Base-by-base conservation (phyloP, 768 basidiomycete genomes). In the Gymnopilus dilepis region DNA sequence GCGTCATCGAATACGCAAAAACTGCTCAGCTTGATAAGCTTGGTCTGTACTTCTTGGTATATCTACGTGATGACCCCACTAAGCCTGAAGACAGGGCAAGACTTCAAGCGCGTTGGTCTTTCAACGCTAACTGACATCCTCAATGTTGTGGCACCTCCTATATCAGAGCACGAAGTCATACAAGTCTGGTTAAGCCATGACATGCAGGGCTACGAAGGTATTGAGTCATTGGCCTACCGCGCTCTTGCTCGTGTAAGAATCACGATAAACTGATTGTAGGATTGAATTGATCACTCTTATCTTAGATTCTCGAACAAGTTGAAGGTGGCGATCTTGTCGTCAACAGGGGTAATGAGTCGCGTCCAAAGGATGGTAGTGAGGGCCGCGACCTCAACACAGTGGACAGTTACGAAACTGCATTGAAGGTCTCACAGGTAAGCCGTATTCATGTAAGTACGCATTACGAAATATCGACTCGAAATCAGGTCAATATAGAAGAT, bases 141-240 rank as follows among this genome's bases (percentile, higher is more conserved):
- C 53, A 97, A 98, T 72, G 97, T 91, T 28, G 97, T 99, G 61
- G 97, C 97, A 0, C 97, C 97, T 41, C 97, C 97, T 12, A 99
- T 99, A 68, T 93, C 96, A 24, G 96, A 97, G 73, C 97, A 99
- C 72, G 97, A 99, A 76, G 94, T 98, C 15, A 95, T 99, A 65
- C 88, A 97, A 72, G 89, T 99, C 7, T 94, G 93, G 91, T 78
- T 99, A 38, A 91, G 90, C 70, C 96, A 99, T 76, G 95, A 97
- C 66, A 96, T 99, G 96, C 82, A 85, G 64, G 97, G 97, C 17
- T 98, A 97, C 72, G 95, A 96, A 59, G 97, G 97, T 6, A 84
- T 99, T 42, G 97, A 99, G 76, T 84, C 89, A 11, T 83, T 99
- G n/a, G 92, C 95, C 24, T 99, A 97, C 77, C 86, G 90, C 22